Evolutionary conservation across 2,329 filamentous ascomycete species (phyloP).

Genomic region (Verticillium klebahnii): DNA sequence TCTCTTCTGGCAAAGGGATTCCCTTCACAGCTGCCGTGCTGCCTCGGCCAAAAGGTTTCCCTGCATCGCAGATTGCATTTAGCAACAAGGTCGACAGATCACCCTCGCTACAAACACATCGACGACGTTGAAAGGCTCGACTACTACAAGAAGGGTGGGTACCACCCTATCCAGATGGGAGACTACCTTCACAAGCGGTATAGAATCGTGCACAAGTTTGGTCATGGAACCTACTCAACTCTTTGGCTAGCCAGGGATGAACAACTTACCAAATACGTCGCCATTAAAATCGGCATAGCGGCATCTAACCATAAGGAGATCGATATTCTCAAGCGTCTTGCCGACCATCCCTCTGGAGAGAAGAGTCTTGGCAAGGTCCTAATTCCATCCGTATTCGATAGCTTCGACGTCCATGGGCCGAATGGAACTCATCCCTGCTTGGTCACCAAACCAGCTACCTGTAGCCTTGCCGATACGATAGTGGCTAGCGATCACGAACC

Average conservation of each 20-base stretch:
- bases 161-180: constrained; percentile 32
- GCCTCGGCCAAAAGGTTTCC: too few relatives aligned
- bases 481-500: constrained; percentile 10
- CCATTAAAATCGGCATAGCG: constrained; percentile 26
- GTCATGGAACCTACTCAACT: constrained; percentile 24
- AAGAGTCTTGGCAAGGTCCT: constrained; percentile 1
- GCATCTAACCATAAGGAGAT: constrained; percentile 16
- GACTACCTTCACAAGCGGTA: constrained; percentile 26
- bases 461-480: constrained; percentile 17
- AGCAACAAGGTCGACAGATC: not conserved
- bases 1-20: too few relatives aligned
- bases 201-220: constrained; percentile 22
- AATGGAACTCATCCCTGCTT: constrained; percentile 24
- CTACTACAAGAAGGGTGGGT: constrained; percentile 28
- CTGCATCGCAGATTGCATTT: not conserved
- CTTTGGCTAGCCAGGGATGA: constrained; percentile 27
- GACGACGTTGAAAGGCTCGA: constrained; percentile 18
- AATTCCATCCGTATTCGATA: constrained; percentile 17
- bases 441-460: constrained; percentile 19
- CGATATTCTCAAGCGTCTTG: constrained; percentile 17
- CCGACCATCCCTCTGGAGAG: not conserved
- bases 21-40: too few relatives aligned
- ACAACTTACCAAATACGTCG: constrained; percentile 19
- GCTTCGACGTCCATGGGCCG: constrained; percentile 18
- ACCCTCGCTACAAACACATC: constrained; percentile 12